phyloP scores from a whole-genome alignment of 1,284 basidiomycete genomes.

The Golubevia sp. region DNA sequence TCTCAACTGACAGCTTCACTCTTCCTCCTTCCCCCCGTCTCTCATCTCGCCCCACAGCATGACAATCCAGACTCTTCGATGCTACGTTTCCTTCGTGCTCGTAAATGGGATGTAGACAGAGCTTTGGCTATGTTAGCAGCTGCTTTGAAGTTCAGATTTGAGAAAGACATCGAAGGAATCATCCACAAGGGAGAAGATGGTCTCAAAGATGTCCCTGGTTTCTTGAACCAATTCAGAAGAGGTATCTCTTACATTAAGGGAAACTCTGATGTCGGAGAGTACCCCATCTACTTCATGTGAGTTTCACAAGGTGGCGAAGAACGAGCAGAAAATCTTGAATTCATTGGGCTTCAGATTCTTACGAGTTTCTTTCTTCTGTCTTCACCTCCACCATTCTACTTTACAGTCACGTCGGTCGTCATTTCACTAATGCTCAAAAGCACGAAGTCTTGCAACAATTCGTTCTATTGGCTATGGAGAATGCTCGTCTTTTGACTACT shows the following conservation, averaged over 20 bases:
- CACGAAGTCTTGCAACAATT: slow-evolving; percentile 57
- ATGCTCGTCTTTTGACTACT: slow-evolving; percentile 48
- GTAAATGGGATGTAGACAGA: slow-evolving; percentile 60
- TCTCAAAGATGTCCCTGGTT: slow-evolving; percentile 56
- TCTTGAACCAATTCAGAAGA: slow-evolving; percentile 59
- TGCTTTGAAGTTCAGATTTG: slow-evolving; percentile 60
- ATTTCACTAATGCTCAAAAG: slow-evolving; percentile 59
- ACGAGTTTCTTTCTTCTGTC: slow-evolving; percentile 13
- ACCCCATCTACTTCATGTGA: slow-evolving; percentile 57
- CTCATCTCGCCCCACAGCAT: too few species aligned
- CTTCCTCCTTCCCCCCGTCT: too few species aligned
- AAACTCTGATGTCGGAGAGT: slow-evolving; percentile 43
- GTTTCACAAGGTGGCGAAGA: too few species aligned
- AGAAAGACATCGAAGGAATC: slow-evolving; percentile 55
- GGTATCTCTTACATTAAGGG: slow-evolving; percentile 62
- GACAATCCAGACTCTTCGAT: slow-evolving; percentile 56
- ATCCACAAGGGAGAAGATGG: slow-evolving; percentile 57
- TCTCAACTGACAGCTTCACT: too few species aligned
- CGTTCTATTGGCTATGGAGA: slow-evolving; percentile 57
- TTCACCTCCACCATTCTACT: slow-evolving; percentile 10
- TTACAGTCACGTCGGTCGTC: slow-evolving; percentile 47
- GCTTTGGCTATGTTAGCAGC: slow-evolving; percentile 58
- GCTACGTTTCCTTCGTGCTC: slow-evolving; percentile 60
- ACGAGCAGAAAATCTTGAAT: too few species aligned
- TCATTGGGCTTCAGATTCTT: slow-evolving; percentile 14